Conservation (phyloP, 2,329 filamentous ascomycete genomes). For the Sclerotinia subarctica region DNA sequence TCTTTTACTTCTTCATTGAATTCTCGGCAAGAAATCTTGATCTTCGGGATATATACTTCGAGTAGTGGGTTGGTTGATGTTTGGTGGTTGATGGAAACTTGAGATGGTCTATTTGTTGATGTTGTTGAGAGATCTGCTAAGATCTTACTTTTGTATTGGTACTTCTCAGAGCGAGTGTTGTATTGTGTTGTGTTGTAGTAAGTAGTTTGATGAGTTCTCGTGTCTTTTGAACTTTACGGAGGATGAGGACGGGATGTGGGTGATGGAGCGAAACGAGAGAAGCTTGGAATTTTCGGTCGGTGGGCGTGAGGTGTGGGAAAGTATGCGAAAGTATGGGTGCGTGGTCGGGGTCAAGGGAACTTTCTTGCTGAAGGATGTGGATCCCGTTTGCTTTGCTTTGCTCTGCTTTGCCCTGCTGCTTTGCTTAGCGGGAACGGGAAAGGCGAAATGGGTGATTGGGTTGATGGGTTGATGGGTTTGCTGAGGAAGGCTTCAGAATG, state of each 20-base stretch:
- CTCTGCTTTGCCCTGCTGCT: background rate
- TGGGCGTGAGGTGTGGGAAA: background rate
- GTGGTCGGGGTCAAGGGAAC: slow-evolving; percentile 3
- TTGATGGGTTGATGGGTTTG: background rate
- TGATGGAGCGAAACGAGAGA: slow-evolving; percentile 1
- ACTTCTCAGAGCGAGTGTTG: background rate
- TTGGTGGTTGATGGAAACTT: background rate
- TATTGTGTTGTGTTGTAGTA: background rate
- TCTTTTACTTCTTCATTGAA: background rate
- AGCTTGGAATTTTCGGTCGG: slow-evolving; percentile 2
- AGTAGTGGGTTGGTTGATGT: background rate
- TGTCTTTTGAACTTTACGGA: background rate
- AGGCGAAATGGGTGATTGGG: background rate
- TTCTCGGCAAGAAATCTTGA: background rate
- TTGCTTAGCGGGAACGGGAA: background rate
- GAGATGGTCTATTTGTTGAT: background rate
- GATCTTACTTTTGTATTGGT: background rate
- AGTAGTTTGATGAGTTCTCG: background rate
- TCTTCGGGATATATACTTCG: too few relatives aligned
- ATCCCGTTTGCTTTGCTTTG: background rate
- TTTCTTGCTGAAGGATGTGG: background rate
- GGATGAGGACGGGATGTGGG: slow-evolving; percentile 3
- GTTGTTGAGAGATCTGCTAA: background rate
- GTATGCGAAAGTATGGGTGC: background rate
- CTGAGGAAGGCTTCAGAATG: background rate